These are phyloP conservation scores for Diaporthe sp. DNA, from an alignment of 2,329 filamentous ascomycete genomes.

Conservation along the genomic window DNA sequence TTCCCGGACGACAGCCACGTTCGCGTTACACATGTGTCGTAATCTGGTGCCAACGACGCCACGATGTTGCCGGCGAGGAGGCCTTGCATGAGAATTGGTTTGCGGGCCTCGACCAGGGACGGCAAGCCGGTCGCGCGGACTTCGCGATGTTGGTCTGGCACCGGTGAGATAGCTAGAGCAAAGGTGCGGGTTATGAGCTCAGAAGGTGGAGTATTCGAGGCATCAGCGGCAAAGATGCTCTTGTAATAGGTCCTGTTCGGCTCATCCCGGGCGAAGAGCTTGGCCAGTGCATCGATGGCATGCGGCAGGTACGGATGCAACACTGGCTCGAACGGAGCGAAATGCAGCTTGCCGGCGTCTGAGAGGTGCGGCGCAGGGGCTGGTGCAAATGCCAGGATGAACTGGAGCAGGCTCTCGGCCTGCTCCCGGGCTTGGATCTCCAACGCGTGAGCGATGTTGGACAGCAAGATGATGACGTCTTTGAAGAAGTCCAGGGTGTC, in stretches of 20 bases:
- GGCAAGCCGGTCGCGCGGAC: constrained; percentile 72
- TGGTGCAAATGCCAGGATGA: constrained; percentile 91
- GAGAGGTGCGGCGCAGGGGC: constrained; percentile 74
- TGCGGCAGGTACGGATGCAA: constrained; percentile 90
- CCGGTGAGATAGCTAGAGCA: constrained; percentile 84
- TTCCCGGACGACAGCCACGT: constrained; percentile 88
- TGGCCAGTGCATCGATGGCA: constrained; percentile 91
- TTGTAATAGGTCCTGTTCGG: constrained; percentile 91
- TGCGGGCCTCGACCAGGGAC: constrained; percentile 83
- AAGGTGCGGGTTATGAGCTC: constrained; percentile 91
- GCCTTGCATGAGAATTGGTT: constrained; percentile 92
- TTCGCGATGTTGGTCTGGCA: constrained; percentile 76
- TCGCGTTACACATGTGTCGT: constrained; percentile 80
- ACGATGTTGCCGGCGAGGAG: constrained; percentile 92
- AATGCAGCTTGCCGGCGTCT: constrained; percentile 71
- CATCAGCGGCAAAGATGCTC: constrained; percentile 82
- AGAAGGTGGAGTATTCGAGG: constrained; percentile 73
- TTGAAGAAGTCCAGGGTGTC: constrained; percentile 99
- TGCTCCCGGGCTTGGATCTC: constrained; percentile 90
- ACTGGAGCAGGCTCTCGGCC: constrained; percentile 86
- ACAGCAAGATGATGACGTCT: constrained; percentile 89
- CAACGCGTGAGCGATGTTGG: constrained; percentile 86
- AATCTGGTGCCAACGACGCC: constrained; percentile 73
- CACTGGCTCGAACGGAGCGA: constrained; percentile 83
- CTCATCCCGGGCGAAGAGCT: constrained; percentile 91